phyloP scores from a whole-genome alignment of 1,284 basidiomycete genomes.

The Volvariella surrecta region DNA sequence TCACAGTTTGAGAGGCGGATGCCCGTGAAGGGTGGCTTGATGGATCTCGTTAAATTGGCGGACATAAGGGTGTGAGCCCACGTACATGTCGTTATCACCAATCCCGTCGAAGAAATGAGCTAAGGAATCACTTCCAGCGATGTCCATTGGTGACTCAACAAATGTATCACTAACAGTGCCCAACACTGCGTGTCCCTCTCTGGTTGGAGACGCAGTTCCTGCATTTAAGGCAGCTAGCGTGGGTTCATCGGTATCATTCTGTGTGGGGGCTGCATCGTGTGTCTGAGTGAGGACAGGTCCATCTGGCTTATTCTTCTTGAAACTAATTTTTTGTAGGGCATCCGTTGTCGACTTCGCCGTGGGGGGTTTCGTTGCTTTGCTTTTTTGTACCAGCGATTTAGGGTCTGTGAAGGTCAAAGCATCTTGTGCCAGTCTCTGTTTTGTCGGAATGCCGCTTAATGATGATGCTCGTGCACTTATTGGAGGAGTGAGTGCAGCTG shows the following conservation, averaged over 20 bases:
- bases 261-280: background rate
- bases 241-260: too few species aligned
- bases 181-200: slow-evolving; percentile 8
- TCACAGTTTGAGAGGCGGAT: too few species aligned
- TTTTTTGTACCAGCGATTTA: too few species aligned
- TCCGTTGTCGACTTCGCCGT: background rate
- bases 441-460: slow-evolving; percentile 34
- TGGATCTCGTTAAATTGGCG: too few species aligned
- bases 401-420: slow-evolving; percentile 23
- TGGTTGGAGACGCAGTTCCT: slow-evolving; percentile 18
- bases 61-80: too few species aligned
- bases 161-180: too few species aligned
- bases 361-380: background rate
- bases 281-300: background rate
- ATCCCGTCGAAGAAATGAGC: too few species aligned
- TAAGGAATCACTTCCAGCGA: too few species aligned
- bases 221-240: too few species aligned
- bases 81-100: too few species aligned
- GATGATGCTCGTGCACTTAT: slow-evolving; percentile 1
- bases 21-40: too few species aligned
- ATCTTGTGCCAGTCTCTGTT: slow-evolving; percentile 36
- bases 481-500: slow-evolving; percentile 11
- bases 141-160: too few species aligned
- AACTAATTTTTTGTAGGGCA: background rate
- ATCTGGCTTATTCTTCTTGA: background rate